These are phyloP conservation scores for Acanthamoeba triangularis DNA, from an alignment of 208 protist species.

Conservation along the genomic window DNA sequence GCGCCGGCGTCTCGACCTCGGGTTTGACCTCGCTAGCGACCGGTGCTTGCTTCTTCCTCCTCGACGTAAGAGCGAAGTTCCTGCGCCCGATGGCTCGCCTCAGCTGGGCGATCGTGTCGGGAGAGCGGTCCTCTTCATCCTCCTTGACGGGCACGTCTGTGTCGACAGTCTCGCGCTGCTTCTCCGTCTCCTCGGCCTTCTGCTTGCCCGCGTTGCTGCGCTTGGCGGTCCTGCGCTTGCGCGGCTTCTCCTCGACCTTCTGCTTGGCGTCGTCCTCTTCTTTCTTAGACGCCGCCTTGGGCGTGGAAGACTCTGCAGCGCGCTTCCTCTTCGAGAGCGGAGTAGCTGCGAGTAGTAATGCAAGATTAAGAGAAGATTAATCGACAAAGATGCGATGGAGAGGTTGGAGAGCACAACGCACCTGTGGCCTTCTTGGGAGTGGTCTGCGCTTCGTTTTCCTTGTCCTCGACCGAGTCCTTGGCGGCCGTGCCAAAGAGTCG, in stretches of 20 bases:
- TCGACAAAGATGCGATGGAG: background rate
- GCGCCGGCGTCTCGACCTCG: too few species aligned
- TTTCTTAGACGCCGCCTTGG: background rate
- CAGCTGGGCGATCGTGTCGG: background rate
- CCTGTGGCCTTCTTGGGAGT: background rate
- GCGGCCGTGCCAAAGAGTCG: background rate
- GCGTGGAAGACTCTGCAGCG: background rate
- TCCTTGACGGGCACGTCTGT: background rate
- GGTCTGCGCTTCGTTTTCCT: background rate
- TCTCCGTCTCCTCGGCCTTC: background rate
- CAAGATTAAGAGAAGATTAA: background rate
- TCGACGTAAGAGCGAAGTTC: conserved; percentile 2
- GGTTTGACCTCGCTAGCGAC: background rate
- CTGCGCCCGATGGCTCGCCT: background rate
- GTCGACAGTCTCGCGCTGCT: background rate
- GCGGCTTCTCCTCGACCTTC: conserved; percentile 1
- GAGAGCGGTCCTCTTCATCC: background rate
- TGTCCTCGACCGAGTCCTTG: background rate
- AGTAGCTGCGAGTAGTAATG: background rate
- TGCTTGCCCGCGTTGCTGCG: conserved; percentile 52
- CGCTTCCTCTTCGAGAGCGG: conserved; percentile 15
- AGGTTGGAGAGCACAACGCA: background rate
- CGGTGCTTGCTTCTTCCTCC: background rate
- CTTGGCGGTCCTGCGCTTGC: conserved; percentile 34
- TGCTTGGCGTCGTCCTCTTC: background rate